Evolutionary conservation across 2,329 filamentous ascomycete species (phyloP).

Genomic region (Microcyclospora tardicrescens): DNA sequence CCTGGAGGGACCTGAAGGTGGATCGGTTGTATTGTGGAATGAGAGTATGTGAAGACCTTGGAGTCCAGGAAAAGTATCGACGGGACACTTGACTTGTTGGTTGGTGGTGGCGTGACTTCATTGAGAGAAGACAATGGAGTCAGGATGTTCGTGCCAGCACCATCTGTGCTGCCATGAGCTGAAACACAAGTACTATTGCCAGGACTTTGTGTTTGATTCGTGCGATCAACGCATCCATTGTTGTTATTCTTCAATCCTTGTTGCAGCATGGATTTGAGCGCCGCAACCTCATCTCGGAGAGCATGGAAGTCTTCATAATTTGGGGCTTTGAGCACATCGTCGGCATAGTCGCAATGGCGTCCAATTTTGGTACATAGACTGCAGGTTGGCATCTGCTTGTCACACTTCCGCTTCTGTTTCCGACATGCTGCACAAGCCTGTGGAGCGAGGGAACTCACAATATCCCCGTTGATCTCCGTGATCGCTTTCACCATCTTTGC

Average conservation of each 20-base stretch:
- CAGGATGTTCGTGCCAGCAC: too few relatives aligned
- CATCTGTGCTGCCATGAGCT: too few relatives aligned
- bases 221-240: too few relatives aligned
- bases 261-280: slow-evolving; percentile 11
- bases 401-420: slow-evolving; percentile 41
- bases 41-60: slow-evolving; percentile 26
- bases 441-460: slow-evolving; percentile 10
- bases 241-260: too few relatives aligned
- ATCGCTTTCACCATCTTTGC: too few relatives aligned
- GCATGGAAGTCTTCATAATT: slow-evolving; percentile 12
- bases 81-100: slow-evolving; percentile 21
- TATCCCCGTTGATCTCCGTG: too few relatives aligned
- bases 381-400: slow-evolving; percentile 38
- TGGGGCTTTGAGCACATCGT: slow-evolving; percentile 6
- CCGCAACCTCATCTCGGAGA: slow-evolving; percentile 12
- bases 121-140: too few relatives aligned
- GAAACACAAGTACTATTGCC: background rate
- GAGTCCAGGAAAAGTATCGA: slow-evolving; percentile 34
- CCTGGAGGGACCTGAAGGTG: slow-evolving; percentile 28
- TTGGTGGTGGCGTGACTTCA: background rate
- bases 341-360: slow-evolving; percentile 14
- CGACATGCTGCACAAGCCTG: slow-evolving; percentile 34
- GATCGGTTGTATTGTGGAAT: slow-evolving; percentile 28
- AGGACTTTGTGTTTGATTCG: too few relatives aligned
- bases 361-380: slow-evolving; percentile 28